Evolutionary conservation across 129 eudicot genomes (phyloP).

Genomic region (Flaveria brownii): DNA sequence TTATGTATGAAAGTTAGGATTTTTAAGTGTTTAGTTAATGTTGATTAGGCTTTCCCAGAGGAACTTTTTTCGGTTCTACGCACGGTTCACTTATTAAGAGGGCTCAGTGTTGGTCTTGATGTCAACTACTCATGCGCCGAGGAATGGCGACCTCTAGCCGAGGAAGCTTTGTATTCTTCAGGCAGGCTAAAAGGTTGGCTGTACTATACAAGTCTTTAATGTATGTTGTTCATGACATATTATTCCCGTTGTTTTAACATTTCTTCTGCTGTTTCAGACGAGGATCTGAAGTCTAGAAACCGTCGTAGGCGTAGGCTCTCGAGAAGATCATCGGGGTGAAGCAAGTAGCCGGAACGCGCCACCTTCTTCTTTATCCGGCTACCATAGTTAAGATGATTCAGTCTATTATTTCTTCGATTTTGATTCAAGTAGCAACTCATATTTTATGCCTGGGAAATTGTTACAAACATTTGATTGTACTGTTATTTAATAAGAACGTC

Average conservation of each 20-base stretch:
- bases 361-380: not conserved
- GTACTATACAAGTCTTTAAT: constrained; percentile 9
- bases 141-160: constrained; percentile 95
- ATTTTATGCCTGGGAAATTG: not conserved
- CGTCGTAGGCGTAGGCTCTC: constrained; percentile 19
- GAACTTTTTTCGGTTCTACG: constrained; percentile 94
- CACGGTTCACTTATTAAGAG: constrained; percentile 87
- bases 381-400: constrained; percentile 10
- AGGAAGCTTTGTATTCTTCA: constrained; percentile 71
- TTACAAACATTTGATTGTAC: not conserved
- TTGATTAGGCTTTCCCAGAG: constrained; percentile 83
- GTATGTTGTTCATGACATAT: not conserved
- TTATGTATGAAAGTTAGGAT: not conserved
- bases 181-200: constrained; percentile 76
- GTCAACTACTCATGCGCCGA: constrained; percentile 84
- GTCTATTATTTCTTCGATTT: constrained; percentile 13
- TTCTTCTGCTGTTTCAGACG: constrained; percentile 28
- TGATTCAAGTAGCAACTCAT: not conserved
- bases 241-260: not conserved
- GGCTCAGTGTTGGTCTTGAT: constrained; percentile 91
- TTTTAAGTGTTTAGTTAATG: not conserved
- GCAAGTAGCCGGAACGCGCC: constrained; percentile 13
- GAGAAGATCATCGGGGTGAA: constrained; percentile 27
- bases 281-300: constrained; percentile 33
- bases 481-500: not conserved